Percentiles rank a stretch among this genome's conserved stretches.
Evolutionary conservation across 768 basidiomycete genomes (phyloP).

Genomic region (Serendipita sp.): DNA sequence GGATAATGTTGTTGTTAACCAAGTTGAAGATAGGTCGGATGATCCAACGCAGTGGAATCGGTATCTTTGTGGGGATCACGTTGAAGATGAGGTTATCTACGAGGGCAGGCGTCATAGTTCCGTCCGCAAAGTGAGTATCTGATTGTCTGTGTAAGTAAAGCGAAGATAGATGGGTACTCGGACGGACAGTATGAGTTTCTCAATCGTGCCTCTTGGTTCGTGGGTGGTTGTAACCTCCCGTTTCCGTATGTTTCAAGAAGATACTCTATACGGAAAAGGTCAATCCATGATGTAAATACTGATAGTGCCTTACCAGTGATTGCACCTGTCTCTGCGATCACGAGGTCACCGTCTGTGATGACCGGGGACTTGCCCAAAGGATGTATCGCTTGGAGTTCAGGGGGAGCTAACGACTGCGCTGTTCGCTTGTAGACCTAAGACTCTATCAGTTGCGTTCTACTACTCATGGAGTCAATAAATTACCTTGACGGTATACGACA

Average conservation of each 20-base stretch:
- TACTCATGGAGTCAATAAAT: neutral
- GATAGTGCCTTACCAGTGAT: slow-evolving; percentile 31
- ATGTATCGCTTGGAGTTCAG: slow-evolving; percentile 23
- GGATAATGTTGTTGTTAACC: slow-evolving; percentile 14
- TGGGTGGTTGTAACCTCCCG: no score
- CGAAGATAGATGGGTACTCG: no score
- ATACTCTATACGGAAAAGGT: slow-evolving; percentile 8
- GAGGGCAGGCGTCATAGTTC: slow-evolving; percentile 13
- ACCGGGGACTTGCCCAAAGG: slow-evolving; percentile 35
- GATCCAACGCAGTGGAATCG: slow-evolving; percentile 13
- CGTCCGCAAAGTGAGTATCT: slow-evolving; percentile 16
- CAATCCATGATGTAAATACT: slow-evolving; percentile 21
- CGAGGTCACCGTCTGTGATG: slow-evolving; percentile 31
- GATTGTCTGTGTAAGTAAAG: no score
- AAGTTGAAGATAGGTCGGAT: slow-evolving; percentile 12
- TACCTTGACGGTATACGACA: slow-evolving; percentile 31
- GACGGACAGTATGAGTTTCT: no score
- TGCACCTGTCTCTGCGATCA: slow-evolving; percentile 29
- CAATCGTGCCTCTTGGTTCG: no score
- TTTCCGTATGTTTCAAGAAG: neutral
- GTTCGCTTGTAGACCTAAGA: slow-evolving; percentile 9
- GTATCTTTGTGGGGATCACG: slow-evolving; percentile 4
- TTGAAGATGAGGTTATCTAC: slow-evolving; percentile 10
- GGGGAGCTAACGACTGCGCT: slow-evolving; percentile 12
- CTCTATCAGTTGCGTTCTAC: neutral